phyloP scores from a whole-genome alignment of 192 early-diverging fungal genomes.

The Gonapodya prolifera region DNA sequence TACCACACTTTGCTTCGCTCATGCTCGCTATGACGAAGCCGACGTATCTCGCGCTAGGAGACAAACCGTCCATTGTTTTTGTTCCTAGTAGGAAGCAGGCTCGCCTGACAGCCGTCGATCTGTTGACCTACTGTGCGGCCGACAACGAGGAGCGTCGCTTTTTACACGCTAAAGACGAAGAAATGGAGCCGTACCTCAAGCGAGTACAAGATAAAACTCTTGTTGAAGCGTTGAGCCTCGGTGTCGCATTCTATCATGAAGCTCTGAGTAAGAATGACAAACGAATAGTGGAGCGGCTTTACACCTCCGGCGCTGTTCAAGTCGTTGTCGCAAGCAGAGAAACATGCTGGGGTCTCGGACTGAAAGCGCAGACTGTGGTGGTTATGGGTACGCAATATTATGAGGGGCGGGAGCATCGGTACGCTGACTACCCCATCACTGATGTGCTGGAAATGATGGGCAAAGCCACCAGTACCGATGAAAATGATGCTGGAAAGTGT shows the following conservation, averaged over 20 bases:
- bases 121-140: constrained; percentile 66
- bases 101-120: constrained; percentile 70
- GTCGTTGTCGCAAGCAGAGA: constrained; percentile 83
- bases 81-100: constrained; percentile 83
- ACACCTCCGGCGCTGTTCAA: constrained; percentile 62
- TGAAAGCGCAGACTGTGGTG: constrained; percentile 72
- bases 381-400: constrained; percentile 97
- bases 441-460: constrained; percentile 99
- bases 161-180: constrained; percentile 50
- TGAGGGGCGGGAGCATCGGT: constrained; percentile 87
- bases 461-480: constrained; percentile 57
- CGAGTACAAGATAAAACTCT: constrained; percentile 63
- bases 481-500: constrained; percentile 52
- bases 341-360: constrained; percentile 80
- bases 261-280: constrained; percentile 65
- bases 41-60: constrained; percentile 55
- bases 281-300: constrained; percentile 59
- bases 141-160: constrained; percentile 63
- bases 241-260: constrained; percentile 89
- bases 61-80: constrained; percentile 78
- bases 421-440: constrained; percentile 87
- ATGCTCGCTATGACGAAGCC: constrained; percentile 92
- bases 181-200: constrained; percentile 42
- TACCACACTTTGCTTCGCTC: constrained; percentile 85
- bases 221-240: constrained; percentile 53